These are phyloP conservation scores for Clarireedia homoeocarpa DNA, from an alignment of 2,329 filamentous ascomycete species.

Conservation along the genomic window DNA sequence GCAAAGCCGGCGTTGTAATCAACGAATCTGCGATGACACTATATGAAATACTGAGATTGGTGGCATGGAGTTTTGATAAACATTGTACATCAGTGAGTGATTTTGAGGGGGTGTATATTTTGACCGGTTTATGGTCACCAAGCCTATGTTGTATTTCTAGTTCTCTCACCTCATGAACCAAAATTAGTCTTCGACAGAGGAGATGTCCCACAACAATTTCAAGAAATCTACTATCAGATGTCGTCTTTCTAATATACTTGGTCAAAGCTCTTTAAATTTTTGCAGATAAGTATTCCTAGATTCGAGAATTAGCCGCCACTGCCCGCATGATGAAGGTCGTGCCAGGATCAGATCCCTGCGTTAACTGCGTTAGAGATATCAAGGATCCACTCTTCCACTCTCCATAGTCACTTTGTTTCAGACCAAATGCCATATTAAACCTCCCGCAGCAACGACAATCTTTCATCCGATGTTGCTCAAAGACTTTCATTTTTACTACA, in stretches of 20 bases:
- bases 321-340: not conserved
- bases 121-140: conserved; percentile 15
- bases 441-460: not conserved
- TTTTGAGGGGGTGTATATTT: conserved; percentile 11
- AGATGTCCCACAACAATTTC: not conserved
- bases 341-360: conserved; percentile 2
- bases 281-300: not conserved
- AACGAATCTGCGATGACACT: conserved; percentile 8
- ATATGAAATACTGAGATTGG: conserved; percentile 8
- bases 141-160: conserved; percentile 29
- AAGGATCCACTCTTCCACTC: not conserved
- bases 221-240: too few species aligned
- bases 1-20: conserved; percentile 27
- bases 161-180: conserved; percentile 26
- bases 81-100: conserved; percentile 23
- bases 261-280: conserved; percentile 1
- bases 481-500: not conserved
- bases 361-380: not conserved
- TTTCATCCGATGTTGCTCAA: not conserved
- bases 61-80: conserved; percentile 13
- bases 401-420: not conserved
- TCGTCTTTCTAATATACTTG: not conserved
- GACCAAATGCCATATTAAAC: not conserved
- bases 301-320: conserved; percentile 3
- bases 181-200: not conserved